A percentile compares a stretch with the other conserved stretches of the same genome.
phyloP scores from a whole-genome alignment of 768 basidiomycete genomes.

The Daedalea quercina region DNA sequence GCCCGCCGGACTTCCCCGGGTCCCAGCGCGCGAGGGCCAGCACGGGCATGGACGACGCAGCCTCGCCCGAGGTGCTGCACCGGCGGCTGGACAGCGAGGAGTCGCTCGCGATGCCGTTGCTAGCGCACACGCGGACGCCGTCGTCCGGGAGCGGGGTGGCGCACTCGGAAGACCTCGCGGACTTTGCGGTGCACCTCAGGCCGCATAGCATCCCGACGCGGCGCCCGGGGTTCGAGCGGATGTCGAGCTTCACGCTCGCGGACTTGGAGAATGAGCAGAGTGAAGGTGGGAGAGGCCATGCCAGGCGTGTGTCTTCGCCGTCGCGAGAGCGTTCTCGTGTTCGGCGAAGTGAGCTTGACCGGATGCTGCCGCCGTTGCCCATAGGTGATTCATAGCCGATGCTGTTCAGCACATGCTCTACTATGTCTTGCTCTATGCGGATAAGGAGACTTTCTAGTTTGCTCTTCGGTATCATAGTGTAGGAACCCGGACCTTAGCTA shows the following conservation, averaged over 20 bases:
- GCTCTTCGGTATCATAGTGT: too few relatives aligned
- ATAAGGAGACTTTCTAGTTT: too few relatives aligned
- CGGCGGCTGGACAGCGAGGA: slow-evolving; percentile 21
- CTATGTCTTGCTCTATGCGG: too few relatives aligned
- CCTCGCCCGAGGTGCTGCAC: slow-evolving; percentile 14
- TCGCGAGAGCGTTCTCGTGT: too few relatives aligned
- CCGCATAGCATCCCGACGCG: neutral
- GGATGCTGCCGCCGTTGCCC: too few relatives aligned
- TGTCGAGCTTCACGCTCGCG: neutral
- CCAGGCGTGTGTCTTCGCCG: too few relatives aligned
- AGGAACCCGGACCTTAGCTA: too few relatives aligned
- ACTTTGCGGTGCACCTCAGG: slow-evolving; percentile 14
- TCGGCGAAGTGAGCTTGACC: too few relatives aligned
- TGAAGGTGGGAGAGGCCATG: too few relatives aligned
- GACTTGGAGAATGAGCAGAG: neutral
- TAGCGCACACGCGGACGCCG: slow-evolving; percentile 18
- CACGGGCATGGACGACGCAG: slow-evolving; percentile 6
- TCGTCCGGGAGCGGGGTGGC: slow-evolving; percentile 15
- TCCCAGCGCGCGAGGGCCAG: neutral
- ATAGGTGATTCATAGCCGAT: too few relatives aligned
- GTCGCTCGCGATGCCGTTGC: slow-evolving; percentile 26
- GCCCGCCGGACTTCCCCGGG: neutral
- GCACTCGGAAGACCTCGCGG: slow-evolving; percentile 11
- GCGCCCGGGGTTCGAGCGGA: neutral
- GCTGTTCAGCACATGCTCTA: too few relatives aligned